A percentile compares a stretch with the other conserved stretches of the same genome.
Conservation (phyloP, 2,329 filamentous ascomycete genomes). For the Fusarium euwallaceae region DNA sequence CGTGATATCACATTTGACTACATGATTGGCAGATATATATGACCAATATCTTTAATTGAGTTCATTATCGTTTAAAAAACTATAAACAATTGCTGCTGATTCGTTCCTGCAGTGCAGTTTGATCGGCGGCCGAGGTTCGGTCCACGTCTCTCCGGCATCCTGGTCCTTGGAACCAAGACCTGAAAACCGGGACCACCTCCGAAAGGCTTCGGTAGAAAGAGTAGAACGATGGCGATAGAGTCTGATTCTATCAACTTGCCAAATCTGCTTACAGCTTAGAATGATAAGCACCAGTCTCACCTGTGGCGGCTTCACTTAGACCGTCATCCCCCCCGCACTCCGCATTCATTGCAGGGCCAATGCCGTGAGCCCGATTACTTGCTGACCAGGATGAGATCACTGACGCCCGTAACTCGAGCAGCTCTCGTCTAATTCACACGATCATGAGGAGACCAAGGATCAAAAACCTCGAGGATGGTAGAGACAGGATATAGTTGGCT, state of each 20-base stretch:
- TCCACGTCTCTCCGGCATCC: background rate
- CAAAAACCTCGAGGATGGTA: background rate
- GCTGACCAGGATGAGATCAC: conserved; percentile 29
- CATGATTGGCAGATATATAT: background rate
- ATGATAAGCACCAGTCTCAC: background rate
- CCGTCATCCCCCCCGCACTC: conserved; percentile 13
- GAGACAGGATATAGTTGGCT: background rate
- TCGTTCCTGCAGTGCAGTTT: background rate
- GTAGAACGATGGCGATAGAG: background rate
- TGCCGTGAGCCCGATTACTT: conserved; percentile 19
- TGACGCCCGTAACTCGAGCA: background rate
- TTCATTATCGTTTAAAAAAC: background rate
- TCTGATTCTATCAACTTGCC: background rate
- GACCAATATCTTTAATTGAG: background rate
- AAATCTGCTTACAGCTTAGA: background rate
- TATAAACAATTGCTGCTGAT: background rate
- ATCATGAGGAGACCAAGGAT: background rate
- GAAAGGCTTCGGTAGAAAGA: background rate
- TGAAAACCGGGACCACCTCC: background rate
- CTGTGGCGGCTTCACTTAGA: background rate
- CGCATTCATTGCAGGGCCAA: conserved; percentile 28
- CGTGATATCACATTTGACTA: background rate
- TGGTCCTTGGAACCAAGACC: background rate
- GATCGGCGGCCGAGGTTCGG: background rate
- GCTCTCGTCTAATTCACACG: background rate